Percentiles rank a stretch among this genome's conserved stretches.
Conservation (phyloP, 2,329 filamentous ascomycete species). For the Ascocoryne sarcoides region DNA sequence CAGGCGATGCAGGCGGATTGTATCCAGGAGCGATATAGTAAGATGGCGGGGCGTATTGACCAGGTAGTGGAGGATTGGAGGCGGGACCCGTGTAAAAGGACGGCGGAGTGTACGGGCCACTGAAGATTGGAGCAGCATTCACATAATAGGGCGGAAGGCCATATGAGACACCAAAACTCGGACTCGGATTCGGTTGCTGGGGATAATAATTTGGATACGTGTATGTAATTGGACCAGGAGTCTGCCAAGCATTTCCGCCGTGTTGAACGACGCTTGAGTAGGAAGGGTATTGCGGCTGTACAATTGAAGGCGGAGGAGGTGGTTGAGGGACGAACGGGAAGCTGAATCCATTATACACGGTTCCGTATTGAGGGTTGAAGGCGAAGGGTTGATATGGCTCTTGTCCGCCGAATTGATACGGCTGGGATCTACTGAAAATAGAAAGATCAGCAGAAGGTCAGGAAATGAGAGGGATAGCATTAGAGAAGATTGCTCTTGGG, state of each 20-base stretch:
- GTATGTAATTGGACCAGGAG: too few species aligned
- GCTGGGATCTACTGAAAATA: not conserved
- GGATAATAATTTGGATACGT: too few species aligned
- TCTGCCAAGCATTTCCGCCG: too few species aligned
- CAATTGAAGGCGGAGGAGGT: not conserved
- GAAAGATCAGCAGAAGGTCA: not conserved
- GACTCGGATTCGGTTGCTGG: too few species aligned
- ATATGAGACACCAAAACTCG: too few species aligned
- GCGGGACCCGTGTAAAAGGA: too few species aligned
- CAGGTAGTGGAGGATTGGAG: not conserved
- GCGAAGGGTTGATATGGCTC: not conserved
- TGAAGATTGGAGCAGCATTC: too few species aligned
- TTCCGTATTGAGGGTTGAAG: not conserved
- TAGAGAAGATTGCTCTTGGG: not conserved
- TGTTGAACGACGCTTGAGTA: too few species aligned
- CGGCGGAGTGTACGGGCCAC: too few species aligned
- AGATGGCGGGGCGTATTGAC: too few species aligned
- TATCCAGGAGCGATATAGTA: not conserved
- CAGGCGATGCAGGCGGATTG: not conserved
- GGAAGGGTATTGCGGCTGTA: too few species aligned
- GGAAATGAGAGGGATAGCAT: not conserved
- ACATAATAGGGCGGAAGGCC: too few species aligned
- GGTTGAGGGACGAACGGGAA: not conserved
- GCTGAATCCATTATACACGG: not conserved
- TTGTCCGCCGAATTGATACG: not conserved